These are phyloP conservation scores for Ustilago trichophora DNA, from an alignment of 1,284 basidiomycete genomes.

Conservation along the genomic window DNA sequence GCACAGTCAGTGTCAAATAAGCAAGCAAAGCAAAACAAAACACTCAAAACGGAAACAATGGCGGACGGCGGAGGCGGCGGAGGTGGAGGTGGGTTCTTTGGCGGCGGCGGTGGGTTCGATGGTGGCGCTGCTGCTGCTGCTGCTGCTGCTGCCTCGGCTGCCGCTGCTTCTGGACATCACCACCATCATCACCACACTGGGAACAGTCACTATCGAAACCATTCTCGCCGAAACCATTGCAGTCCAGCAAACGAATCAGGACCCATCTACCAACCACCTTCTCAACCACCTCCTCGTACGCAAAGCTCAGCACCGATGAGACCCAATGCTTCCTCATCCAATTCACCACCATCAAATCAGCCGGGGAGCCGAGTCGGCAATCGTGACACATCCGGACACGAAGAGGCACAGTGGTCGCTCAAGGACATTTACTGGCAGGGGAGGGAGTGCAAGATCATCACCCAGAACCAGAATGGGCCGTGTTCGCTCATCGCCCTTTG, in stretches of 20 bases:
- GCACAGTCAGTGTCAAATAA: too few relatives aligned
- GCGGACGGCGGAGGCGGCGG: conserved; percentile 6
- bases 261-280: neutral
- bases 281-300: conserved; percentile 2
- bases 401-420: conserved; percentile 59
- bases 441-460: conserved; percentile 51
- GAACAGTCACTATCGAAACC: too few relatives aligned
- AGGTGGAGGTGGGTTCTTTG: conserved; percentile 1
- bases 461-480: conserved; percentile 72
- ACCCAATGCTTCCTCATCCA: neutral
- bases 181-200: too few relatives aligned
- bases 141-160: conserved; percentile 7
- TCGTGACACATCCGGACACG: too few relatives aligned
- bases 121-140: conserved; percentile 5
- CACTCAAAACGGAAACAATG: too few relatives aligned
- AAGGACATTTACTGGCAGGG: conserved; percentile 57
- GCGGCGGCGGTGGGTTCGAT: neutral
- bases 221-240: too few relatives aligned
- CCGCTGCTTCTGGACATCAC: too few relatives aligned
- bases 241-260: too few relatives aligned
- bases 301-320: neutral
- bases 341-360: neutral
- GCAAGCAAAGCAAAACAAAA: too few relatives aligned
- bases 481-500: conserved; percentile 86
- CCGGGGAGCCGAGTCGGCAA: neutral